These are phyloP conservation scores for Euphrasia confusa DNA, from an alignment of 257 asterid genomes.

Conservation along the genomic window DNA sequence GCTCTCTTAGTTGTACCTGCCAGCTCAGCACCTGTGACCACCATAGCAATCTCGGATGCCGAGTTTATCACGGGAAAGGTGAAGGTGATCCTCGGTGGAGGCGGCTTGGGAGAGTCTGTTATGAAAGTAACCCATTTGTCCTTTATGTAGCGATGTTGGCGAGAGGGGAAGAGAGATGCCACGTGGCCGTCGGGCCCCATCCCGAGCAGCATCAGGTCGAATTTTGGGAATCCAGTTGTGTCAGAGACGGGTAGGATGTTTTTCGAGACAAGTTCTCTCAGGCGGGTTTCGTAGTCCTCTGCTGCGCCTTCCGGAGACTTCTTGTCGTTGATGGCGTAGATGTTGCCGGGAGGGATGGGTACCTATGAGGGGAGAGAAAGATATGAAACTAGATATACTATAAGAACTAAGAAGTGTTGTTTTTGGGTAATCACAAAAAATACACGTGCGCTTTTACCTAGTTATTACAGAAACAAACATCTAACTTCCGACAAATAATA, in stretches of 20 bases:
- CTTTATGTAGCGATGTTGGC: conserved; percentile 50
- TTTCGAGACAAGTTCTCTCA: conserved; percentile 37
- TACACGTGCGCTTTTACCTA: background rate
- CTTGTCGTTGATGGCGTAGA: conserved; percentile 60
- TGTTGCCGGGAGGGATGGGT: conserved; percentile 47
- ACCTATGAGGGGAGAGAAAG: conserved; percentile 36
- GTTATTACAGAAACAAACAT: no score
- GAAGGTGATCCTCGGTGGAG: conserved; percentile 81
- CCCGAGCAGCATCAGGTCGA: conserved; percentile 77
- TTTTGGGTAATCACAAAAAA: background rate
- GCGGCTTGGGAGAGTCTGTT: conserved; percentile 78
- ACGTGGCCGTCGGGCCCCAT: conserved; percentile 93
- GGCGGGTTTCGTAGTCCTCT: conserved; percentile 58
- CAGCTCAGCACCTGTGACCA: conserved; percentile 58
- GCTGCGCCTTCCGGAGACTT: conserved; percentile 65
- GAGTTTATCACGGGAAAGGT: conserved; percentile 82
- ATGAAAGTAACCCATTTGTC: conserved; percentile 78
- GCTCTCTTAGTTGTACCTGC: conserved; percentile 45
- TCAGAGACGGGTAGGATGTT: conserved; percentile 41
- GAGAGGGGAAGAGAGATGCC: conserved; percentile 79
- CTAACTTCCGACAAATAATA: background rate
- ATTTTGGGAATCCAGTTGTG: conserved; percentile 59
- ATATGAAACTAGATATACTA: no score
- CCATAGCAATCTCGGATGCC: conserved; percentile 81
- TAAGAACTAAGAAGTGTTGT: no score